Percentiles rank a stretch among this genome's conserved stretches.
Evolutionary conservation across 2,329 filamentous ascomycete species (phyloP).

Genomic region (Microsporum canis): DNA sequence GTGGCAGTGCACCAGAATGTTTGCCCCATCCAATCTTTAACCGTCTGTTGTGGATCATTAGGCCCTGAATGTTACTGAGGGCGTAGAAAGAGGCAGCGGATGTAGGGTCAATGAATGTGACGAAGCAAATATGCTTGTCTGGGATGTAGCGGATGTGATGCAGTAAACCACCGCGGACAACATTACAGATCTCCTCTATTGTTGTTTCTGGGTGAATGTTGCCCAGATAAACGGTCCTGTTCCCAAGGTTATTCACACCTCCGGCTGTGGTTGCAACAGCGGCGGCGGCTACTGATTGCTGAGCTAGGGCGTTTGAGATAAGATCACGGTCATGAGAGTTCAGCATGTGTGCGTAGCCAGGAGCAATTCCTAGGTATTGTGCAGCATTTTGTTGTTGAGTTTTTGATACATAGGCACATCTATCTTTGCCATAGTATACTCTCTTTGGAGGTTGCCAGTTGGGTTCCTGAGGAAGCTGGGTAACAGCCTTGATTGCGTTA

Average conservation of each 20-base stretch:
- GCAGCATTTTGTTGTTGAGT: constrained; percentile 98
- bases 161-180: constrained; percentile 85
- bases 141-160: constrained; percentile 99
- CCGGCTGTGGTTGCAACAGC: constrained; percentile 94
- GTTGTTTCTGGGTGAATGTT: constrained; percentile 99
- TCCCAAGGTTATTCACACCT: constrained; percentile 93
- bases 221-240: constrained; percentile 92
- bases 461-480: constrained; percentile 86
- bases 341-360: constrained; percentile 89
- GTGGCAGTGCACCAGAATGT: constrained; percentile 90
- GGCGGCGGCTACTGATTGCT: constrained; percentile 93
- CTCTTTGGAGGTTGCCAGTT: constrained; percentile 95
- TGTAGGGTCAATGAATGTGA: constrained; percentile 97
- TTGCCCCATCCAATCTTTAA: constrained; percentile 99
- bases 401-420: constrained; percentile 97
- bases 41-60: constrained; percentile 98
- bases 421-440: constrained; percentile 97
- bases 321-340: constrained; percentile 93
- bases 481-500: constrained; percentile 96
- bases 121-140: constrained; percentile 99
- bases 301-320: constrained; percentile 89
- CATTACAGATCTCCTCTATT: constrained; percentile 98
- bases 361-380: constrained; percentile 93
- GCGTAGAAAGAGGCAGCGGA: constrained; percentile 97
- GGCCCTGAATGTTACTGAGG: constrained; percentile 86